These are phyloP conservation scores for Glonium stellatum DNA, from an alignment of 495 filamentous ascomycete species.

Conservation along the genomic window DNA sequence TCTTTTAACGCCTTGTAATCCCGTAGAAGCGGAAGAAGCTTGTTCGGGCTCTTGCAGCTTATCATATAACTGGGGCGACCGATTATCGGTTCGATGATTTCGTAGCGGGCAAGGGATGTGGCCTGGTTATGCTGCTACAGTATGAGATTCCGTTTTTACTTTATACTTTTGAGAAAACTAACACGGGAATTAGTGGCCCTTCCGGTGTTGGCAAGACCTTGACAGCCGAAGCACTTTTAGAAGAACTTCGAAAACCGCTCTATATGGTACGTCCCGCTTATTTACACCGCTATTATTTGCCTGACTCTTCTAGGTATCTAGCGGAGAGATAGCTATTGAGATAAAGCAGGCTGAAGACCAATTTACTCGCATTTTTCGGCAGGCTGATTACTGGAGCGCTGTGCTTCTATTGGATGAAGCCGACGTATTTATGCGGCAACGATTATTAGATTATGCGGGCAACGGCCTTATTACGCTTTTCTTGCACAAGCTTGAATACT, in stretches of 20 bases:
- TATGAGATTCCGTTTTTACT: too few relatives aligned
- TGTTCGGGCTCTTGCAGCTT: neutral
- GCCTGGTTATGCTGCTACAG: neutral
- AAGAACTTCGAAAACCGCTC: neutral
- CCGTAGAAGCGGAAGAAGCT: neutral
- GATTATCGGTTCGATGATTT: neutral
- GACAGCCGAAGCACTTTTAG: neutral
- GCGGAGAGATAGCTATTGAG: neutral
- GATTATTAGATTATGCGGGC: neutral
- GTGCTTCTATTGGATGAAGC: constrained; percentile 3
- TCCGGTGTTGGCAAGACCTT: neutral
- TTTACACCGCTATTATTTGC: neutral
- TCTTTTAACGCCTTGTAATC: neutral
- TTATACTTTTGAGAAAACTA: too few relatives aligned
- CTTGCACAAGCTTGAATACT: neutral
- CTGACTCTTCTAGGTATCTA: neutral
- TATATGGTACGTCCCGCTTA: neutral
- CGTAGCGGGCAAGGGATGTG: neutral
- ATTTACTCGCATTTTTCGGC: neutral
- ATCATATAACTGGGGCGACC: neutral
- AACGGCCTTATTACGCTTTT: neutral
- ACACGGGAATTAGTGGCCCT: neutral
- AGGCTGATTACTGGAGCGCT: neutral
- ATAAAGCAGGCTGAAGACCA: neutral
- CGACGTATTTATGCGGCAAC: neutral